Evolutionary conservation across 2,329 filamentous ascomycete species (phyloP).

Genomic region (Pseudocercospora crystallina): DNA sequence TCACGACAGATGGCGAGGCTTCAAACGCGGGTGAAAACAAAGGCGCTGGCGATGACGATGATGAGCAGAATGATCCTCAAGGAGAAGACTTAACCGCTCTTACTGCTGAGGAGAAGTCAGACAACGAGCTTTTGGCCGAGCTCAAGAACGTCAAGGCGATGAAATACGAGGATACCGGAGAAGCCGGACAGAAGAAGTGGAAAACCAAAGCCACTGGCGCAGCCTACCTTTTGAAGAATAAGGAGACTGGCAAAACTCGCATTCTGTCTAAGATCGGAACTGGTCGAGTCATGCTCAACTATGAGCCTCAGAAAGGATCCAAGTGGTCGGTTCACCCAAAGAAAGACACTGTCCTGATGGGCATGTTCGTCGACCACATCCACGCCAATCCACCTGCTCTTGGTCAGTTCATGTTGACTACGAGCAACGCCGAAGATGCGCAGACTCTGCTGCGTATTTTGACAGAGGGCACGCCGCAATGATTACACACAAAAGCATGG

Average conservation of each 20-base stretch:
- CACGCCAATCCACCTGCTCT: constrained; percentile 14
- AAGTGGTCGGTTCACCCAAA: constrained; percentile 21
- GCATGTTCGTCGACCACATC: constrained; percentile 23
- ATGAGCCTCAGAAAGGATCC: constrained; percentile 16
- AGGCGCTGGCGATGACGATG: constrained; percentile 29
- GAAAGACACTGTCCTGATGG: constrained; percentile 21
- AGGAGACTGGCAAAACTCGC: constrained; percentile 64
- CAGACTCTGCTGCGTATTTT: constrained; percentile 13
- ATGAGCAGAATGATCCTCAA: constrained; percentile 39
- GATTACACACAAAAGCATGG: neutral
- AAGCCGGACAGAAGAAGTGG: constrained; percentile 62
- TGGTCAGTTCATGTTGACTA: constrained; percentile 16
- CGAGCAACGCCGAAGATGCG: constrained; percentile 13
- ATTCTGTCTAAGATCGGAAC: constrained; percentile 64
- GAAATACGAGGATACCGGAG: constrained; percentile 56
- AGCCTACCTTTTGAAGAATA: constrained; percentile 71
- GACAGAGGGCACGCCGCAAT: constrained; percentile 16
- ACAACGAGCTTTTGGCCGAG: constrained; percentile 70
- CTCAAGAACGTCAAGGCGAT: constrained; percentile 66
- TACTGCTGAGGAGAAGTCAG: constrained; percentile 59
- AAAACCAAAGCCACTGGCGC: constrained; percentile 68
- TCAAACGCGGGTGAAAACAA: constrained; percentile 33
- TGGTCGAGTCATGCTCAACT: constrained; percentile 20
- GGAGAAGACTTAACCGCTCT: constrained; percentile 66
- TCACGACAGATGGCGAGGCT: constrained; percentile 41